Evolutionary conservation across 2,329 filamentous ascomycete genomes (phyloP).

Genomic region (Arthrobotrys conoides): DNA sequence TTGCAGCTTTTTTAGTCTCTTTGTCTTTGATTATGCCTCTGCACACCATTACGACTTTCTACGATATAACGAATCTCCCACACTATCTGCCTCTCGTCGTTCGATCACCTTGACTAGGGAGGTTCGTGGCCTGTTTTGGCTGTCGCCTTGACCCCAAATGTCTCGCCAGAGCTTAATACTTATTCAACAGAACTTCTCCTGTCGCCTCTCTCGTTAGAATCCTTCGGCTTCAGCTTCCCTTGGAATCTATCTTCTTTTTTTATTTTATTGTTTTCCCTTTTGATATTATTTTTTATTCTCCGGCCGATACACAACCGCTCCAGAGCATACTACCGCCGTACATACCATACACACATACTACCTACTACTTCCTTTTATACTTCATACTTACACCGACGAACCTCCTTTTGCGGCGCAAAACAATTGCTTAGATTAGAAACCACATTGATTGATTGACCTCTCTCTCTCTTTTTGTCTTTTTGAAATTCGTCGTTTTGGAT

Average conservation of each 20-base stretch:
- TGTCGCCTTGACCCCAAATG: slow-evolving; percentile 50
- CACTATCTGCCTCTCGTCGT: slow-evolving; percentile 38
- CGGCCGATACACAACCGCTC: slow-evolving; percentile 45
- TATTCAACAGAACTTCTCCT: slow-evolving; percentile 53
- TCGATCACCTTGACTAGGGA: slow-evolving; percentile 44
- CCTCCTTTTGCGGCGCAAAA: slow-evolving; percentile 58
- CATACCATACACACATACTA: slow-evolving; percentile 19
- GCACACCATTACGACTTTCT: slow-evolving; percentile 60
- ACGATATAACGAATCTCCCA: slow-evolving; percentile 61
- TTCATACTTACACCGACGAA: slow-evolving; percentile 37
- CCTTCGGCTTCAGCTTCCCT: slow-evolving; percentile 50
- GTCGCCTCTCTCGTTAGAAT: slow-evolving; percentile 40
- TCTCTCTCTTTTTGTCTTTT: neutral
- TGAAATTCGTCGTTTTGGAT: slow-evolving; percentile 22
- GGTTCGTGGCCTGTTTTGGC: slow-evolving; percentile 51
- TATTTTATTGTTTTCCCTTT: neutral
- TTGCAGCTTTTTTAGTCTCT: slow-evolving; percentile 52
- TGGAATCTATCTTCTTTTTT: slow-evolving; percentile 12
- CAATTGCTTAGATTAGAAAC: slow-evolving; percentile 55
- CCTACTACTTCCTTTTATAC: neutral
- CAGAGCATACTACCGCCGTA: slow-evolving; percentile 13
- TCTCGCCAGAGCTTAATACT: slow-evolving; percentile 36
- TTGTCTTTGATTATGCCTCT: slow-evolving; percentile 58
- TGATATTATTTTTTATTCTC: slow-evolving; percentile 20
- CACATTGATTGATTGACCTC: slow-evolving; percentile 12